phyloP scores from a whole-genome alignment of 2,329 filamentous ascomycete species.

The Trichoderma atrobrunneum region DNA sequence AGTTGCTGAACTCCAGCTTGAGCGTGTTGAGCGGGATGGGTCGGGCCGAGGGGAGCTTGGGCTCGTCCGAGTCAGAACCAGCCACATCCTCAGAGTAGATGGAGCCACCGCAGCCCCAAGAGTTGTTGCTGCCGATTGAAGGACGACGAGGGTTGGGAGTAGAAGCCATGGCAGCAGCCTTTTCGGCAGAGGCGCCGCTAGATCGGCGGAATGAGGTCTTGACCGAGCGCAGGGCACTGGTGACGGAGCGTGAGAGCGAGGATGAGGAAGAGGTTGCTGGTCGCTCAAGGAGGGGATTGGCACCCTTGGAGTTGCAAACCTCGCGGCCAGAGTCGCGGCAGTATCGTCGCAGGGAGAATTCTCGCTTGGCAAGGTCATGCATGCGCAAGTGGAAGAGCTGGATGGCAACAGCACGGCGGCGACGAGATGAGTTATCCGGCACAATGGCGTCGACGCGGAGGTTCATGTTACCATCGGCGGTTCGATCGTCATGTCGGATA shows the following conservation, averaged over 20 bases:
- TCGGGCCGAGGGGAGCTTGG: slow-evolving; percentile 28
- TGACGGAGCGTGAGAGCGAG: slow-evolving; percentile 45
- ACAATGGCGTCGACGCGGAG: slow-evolving; percentile 80
- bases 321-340: slow-evolving; percentile 90
- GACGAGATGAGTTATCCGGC: slow-evolving; percentile 53
- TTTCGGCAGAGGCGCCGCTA: slow-evolving; percentile 17
- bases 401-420: slow-evolving; percentile 43
- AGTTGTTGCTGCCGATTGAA: slow-evolving; percentile 18
- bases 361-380: slow-evolving; percentile 81
- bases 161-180: background rate
- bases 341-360: slow-evolving; percentile 89
- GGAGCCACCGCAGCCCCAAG: slow-evolving; percentile 14
- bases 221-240: slow-evolving; percentile 49
- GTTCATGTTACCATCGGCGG: slow-evolving; percentile 94
- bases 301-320: slow-evolving; percentile 79
- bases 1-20: slow-evolving; percentile 95
- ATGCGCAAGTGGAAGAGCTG: slow-evolving; percentile 92
- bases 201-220: slow-evolving; percentile 35
- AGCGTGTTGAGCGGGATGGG: slow-evolving; percentile 65
- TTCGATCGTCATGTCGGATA: slow-evolving; percentile 87
- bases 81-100: slow-evolving; percentile 16
- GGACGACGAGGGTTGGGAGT: slow-evolving; percentile 16
- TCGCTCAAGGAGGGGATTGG: slow-evolving; percentile 43
- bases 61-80: slow-evolving; percentile 4
- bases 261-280: slow-evolving; percentile 18